These are phyloP conservation scores for Cercospora janseana DNA, from an alignment of 2,329 filamentous ascomycete species.

Conservation along the genomic window DNA sequence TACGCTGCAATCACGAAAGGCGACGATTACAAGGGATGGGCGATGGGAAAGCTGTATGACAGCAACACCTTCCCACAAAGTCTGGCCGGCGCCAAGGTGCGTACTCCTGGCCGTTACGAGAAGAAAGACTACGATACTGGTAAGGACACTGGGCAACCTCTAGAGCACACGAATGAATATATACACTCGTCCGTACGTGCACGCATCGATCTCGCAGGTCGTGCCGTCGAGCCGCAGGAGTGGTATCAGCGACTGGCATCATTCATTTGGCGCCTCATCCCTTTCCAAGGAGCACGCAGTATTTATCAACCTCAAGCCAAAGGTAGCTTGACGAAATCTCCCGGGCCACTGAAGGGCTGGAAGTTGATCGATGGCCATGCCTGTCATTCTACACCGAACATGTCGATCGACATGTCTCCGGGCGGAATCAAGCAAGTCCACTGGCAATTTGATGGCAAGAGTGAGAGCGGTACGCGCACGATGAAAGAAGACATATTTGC, in stretches of 20 bases:
- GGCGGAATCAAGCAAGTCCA: constrained; percentile 25
- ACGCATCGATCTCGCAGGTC: constrained; percentile 37
- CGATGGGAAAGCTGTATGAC: constrained; percentile 37
- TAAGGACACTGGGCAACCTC: constrained; percentile 24
- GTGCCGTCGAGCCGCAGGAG: constrained; percentile 32
- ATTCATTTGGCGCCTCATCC: constrained; percentile 26
- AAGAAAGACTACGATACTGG: constrained; percentile 34
- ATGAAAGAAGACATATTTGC: constrained; percentile 32
- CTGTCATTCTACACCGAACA: constrained; percentile 25
- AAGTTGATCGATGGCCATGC: constrained; percentile 34
- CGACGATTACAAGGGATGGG: constrained; percentile 32
- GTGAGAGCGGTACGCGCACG: constrained; percentile 2
- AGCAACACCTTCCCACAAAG: constrained; percentile 38
- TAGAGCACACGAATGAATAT: constrained; percentile 37
- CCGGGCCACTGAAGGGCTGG: constrained; percentile 36
- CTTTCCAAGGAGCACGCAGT: constrained; percentile 16
- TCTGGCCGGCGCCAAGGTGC: constrained; percentile 31
- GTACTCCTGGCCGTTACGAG: constrained; percentile 36
- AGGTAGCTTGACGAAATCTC: constrained; percentile 16
- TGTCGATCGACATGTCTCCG: constrained; percentile 27
- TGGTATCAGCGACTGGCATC: constrained; percentile 21
- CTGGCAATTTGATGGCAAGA: constrained; percentile 31
- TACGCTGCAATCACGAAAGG: constrained; percentile 22
- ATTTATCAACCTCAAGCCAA: constrained; percentile 29
- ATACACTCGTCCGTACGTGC: constrained; percentile 39